Conservation (phyloP, 2,329 filamentous ascomycete genomes). For the Trichoderma arundinaceum region DNA sequence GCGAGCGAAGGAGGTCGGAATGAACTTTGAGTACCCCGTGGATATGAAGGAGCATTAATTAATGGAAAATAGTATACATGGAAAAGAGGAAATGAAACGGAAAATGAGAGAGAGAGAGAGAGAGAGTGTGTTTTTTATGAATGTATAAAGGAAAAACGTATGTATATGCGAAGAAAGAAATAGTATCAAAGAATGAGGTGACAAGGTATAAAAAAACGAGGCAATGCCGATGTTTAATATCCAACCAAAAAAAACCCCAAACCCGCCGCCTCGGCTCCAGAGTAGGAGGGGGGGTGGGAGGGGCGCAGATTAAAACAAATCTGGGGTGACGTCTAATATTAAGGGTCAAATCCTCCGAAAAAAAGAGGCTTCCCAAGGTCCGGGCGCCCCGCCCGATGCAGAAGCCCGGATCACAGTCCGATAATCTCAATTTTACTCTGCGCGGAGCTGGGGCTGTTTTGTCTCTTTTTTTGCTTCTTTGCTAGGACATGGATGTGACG, state of each 20-base stretch:
- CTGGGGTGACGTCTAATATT: conserved; percentile 19
- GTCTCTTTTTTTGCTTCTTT: too few relatives aligned
- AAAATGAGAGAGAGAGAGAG: background rate
- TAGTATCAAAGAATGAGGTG: background rate
- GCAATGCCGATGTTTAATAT: background rate
- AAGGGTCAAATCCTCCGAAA: conserved; percentile 18
- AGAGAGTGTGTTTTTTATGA: background rate
- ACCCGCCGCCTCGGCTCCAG: too few relatives aligned
- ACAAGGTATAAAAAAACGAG: background rate
- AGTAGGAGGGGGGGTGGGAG: background rate
- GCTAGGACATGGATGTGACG: too few relatives aligned
- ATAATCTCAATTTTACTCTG: background rate
- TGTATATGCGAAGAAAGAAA: background rate
- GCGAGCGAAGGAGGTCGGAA: background rate
- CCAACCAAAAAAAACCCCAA: conserved; percentile 1
- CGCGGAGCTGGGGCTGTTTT: background rate
- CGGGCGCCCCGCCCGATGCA: background rate
- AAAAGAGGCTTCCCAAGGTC: background rate
- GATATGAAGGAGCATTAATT: background rate
- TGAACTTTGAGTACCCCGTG: background rate
- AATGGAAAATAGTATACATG: background rate
- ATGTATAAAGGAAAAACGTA: conserved; percentile 1
- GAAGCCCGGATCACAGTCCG: conserved; percentile 1
- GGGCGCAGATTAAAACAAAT: conserved; percentile 10
- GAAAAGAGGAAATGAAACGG: background rate